Conservation (phyloP, 257 asterid species). For the Ilex aquifolium region DNA sequence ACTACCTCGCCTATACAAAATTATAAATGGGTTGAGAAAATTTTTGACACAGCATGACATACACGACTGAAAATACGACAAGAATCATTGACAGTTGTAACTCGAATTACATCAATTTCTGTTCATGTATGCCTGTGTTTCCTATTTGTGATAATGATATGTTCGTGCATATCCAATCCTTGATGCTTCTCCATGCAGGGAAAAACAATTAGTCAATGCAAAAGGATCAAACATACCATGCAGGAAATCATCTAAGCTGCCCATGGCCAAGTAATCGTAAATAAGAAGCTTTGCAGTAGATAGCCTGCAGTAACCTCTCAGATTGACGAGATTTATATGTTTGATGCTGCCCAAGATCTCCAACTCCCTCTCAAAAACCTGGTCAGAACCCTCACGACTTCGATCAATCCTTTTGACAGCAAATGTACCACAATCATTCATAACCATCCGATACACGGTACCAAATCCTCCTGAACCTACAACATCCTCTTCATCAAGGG, state of each 20-base stretch:
- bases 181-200: too few species aligned
- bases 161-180: too few species aligned
- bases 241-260: slow-evolving; percentile 82
- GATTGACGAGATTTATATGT: slow-evolving; percentile 86
- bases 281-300: slow-evolving; percentile 84
- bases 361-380: slow-evolving; percentile 88
- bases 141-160: too few species aligned
- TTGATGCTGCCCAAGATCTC: slow-evolving; percentile 92
- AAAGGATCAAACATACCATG: slow-evolving; percentile 51
- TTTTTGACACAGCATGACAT: too few species aligned
- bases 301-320: slow-evolving; percentile 93
- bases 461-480: slow-evolving; percentile 99
- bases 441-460: slow-evolving; percentile 95
- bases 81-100: too few species aligned
- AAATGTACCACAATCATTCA: slow-evolving; percentile 96
- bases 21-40: too few species aligned
- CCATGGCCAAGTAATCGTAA: slow-evolving; percentile 84
- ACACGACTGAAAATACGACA: too few species aligned
- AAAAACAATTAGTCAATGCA: neutral
- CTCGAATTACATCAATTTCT: too few species aligned
- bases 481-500: slow-evolving; percentile 78
- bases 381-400: slow-evolving; percentile 87
- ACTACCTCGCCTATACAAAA: too few species aligned
- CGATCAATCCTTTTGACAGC: slow-evolving; percentile 91
- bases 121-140: too few species aligned